Evolutionary conservation across 495 filamentous ascomycete genomes (phyloP), one percentile per base, ranked within the genome.

Genomic region (Lophiotrema nucula): DNA sequence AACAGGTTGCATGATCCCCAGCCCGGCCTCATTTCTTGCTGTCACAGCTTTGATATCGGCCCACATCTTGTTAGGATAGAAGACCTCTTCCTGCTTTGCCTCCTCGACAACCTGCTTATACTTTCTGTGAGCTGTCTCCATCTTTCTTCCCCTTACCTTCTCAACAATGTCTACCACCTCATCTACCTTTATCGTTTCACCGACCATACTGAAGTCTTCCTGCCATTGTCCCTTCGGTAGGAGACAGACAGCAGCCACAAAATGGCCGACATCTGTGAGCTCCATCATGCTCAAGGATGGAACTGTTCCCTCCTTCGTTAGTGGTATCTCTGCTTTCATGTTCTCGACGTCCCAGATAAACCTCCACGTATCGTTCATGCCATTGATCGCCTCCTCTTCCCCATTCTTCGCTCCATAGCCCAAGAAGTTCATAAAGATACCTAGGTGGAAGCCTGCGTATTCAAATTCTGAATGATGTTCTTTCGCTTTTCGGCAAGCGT

Each of bases 401-500:
- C 31, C 31, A n/a, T 51, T 52, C 27, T 22, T 45, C 3, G 37
- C 55, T 6, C 70, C 72, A 44, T 69, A 63, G 10, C 58, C 71
- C 2, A 74, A 50, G 47, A 73, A 73, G 46, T 74, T 72, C 68
- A 74, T 73, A 47, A 73, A 68, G 48, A 70, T 51, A 10, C 71
- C 70, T 21, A 41, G 38, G 1, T 57, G 49, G 37, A 74, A 73
- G 3, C 64, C 43, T 8, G 69, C 66, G 21, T 57, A 67, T 44
- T 74, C 67, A 46, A 75, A 61, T 1, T 22, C 25, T 2, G 48
- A 42, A 31, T 56, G 3, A 4, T 26, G n/a, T 6, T 24, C 58
- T 3, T 61, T 64, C 12, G 58, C 51, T 8, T 28, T 4, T 16
- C 59, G 45, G 21, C 72, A 65, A 0, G 58, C 61, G 13, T 69